Percentiles rank a stretch among this genome's conserved stretches.
phyloP scores from a whole-genome alignment of 768 basidiomycete genomes.

The Coprinellus aureogranulatus region DNA sequence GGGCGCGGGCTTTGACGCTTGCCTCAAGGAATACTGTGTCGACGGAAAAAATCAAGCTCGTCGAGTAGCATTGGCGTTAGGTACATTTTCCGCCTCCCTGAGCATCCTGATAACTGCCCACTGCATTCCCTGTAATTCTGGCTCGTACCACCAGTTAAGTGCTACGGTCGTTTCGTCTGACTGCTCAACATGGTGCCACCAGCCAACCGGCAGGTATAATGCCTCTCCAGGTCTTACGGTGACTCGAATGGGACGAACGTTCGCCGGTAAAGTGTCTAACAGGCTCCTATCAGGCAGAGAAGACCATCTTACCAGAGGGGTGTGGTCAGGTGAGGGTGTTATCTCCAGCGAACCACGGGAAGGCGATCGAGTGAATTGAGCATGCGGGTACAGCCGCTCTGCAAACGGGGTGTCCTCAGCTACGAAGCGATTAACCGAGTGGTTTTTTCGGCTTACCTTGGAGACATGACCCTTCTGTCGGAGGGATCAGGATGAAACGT shows the following conservation, averaged over 20 bases:
- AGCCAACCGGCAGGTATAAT: slow-evolving; percentile 86
- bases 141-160: slow-evolving; percentile 89
- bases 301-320: slow-evolving; percentile 73
- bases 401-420: slow-evolving; percentile 6
- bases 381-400: slow-evolving; percentile 68
- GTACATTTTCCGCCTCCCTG: slow-evolving; percentile 41
- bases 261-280: slow-evolving; percentile 43
- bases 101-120: slow-evolving; percentile 71
- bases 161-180: slow-evolving; percentile 61
- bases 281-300: slow-evolving; percentile 62
- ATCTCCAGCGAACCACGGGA: slow-evolving; percentile 28
- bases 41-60: background rate
- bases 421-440: background rate
- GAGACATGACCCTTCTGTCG: slow-evolving; percentile 84
- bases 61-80: slow-evolving; percentile 32
- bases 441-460: slow-evolving; percentile 48
- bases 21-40: too few species aligned
- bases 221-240: slow-evolving; percentile 71
- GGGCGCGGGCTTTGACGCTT: slow-evolving; percentile 4
- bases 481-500: slow-evolving; percentile 82
- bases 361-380: slow-evolving; percentile 53
- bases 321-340: slow-evolving; percentile 24
- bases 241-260: slow-evolving; percentile 64
- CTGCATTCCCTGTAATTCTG: slow-evolving; percentile 66
- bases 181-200: slow-evolving; percentile 93